Evolutionary conservation across 2,329 filamentous ascomycete species (phyloP), one percentile per base, ranked within the genome.

Genomic region (Orbilia ellipsospora): DNA sequence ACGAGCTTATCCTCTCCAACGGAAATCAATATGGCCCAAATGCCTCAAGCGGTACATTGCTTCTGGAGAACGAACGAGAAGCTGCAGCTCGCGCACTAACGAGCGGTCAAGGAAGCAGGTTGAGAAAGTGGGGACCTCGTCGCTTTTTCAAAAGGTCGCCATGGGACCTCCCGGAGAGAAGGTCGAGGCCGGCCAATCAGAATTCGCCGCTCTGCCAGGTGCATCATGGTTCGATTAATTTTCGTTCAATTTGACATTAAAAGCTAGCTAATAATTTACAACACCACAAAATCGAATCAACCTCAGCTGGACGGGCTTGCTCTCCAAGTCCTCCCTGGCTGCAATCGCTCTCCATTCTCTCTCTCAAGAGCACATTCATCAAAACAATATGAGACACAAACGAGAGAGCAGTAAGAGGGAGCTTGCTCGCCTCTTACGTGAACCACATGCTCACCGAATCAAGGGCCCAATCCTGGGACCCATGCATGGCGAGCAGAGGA

Each of bases 1-100:
- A 60, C 68, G 61, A 66, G 62, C 69, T 67, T 73, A 73, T 73
- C 69, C 66, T 56, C 66, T 60, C 69, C 62, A 61, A 57, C 31
- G 31, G 31, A 36, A 10, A 10, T 36, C 31, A 59, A 28, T 42
- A 12, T 56, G 20, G 42, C 4, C 51, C 51, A 67, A 67, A 73
- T 61, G 31, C 62, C 62, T 66, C 62, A 73, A 28, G 52, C 44
- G 52, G 36, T 36, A 51, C 23, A 36, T 36, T 36, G 31, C 31
- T 36, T 36, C 31, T 36, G 31, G 10, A 2, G 31, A 10, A 36
- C 31, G 31, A 36, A 36, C 31, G 31, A 36, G 51, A 57, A 57
- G 65, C 50, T 36, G 44, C 15, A 15, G 44, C 13, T 48, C 44
- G 8, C 6, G 15, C 44, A 48, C 44, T 18, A 61, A 26, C 26